Percentiles rank a stretch among this genome's conserved stretches.
Conservation (phyloP, 2,329 filamentous ascomycete species). For the Penicillium rolfsii region DNA sequence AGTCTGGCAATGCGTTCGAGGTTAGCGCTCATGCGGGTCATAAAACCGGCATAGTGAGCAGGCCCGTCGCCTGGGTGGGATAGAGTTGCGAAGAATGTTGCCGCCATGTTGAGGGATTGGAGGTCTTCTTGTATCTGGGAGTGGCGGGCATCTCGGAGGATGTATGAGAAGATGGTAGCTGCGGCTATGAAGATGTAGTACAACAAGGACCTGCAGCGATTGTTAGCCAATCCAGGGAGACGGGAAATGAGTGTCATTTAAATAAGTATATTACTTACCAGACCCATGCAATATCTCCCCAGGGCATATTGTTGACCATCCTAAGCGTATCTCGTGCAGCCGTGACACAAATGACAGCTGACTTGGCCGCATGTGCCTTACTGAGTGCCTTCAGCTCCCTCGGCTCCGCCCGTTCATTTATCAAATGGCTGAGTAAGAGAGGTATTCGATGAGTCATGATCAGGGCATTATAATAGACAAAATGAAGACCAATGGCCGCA, state of each 20-base stretch:
- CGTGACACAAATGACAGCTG: slow-evolving; percentile 81
- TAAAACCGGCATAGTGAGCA: slow-evolving; percentile 82
- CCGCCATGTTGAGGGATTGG: slow-evolving; percentile 82
- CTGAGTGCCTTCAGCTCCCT: slow-evolving; percentile 67
- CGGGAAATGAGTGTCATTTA: background rate
- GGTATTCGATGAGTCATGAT: slow-evolving; percentile 97
- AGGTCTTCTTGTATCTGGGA: slow-evolving; percentile 80
- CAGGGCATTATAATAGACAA: slow-evolving; percentile 93
- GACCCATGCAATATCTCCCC: slow-evolving; percentile 89
- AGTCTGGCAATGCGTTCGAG: slow-evolving; percentile 88
- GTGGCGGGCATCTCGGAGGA: slow-evolving; percentile 86
- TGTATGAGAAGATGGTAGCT: slow-evolving; percentile 90
- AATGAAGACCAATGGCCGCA: slow-evolving; percentile 86
- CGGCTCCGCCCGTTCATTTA: slow-evolving; percentile 67
- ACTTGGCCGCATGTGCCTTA: slow-evolving; percentile 78
- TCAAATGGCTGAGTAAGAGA: slow-evolving; percentile 83
- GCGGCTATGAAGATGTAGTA: slow-evolving; percentile 94
- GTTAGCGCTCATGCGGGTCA: slow-evolving; percentile 85
- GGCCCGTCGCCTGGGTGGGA: slow-evolving; percentile 71
- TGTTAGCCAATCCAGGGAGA: background rate
- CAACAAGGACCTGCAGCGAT: slow-evolving; percentile 68
- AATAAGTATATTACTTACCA: slow-evolving; percentile 64
- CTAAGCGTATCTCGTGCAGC: slow-evolving; percentile 89
- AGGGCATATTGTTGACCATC: slow-evolving; percentile 88
- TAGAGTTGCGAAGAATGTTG: slow-evolving; percentile 83